A percentile compares a stretch with the other conserved stretches of the same genome.
Evolutionary conservation across 2,329 filamentous ascomycete genomes (phyloP).

Genomic region (Fusarium xylarioides): DNA sequence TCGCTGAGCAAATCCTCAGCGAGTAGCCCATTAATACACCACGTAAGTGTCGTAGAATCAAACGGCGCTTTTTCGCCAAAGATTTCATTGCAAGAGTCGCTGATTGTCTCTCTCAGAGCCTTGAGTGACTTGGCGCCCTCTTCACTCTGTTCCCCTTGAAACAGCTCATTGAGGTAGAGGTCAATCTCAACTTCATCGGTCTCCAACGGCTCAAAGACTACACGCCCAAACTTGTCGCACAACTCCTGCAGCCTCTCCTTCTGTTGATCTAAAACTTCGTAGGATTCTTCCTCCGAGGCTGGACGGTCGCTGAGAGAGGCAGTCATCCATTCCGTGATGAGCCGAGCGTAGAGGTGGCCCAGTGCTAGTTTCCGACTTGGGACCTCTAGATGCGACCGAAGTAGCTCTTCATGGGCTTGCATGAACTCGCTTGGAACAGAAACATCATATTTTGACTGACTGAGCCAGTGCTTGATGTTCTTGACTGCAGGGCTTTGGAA

Average conservation of each 20-base stretch:
- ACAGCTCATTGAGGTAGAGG: not conserved
- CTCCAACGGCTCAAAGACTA: not conserved
- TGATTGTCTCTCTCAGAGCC: not conserved
- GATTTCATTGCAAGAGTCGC: not conserved
- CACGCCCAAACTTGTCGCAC: not conserved
- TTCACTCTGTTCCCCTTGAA: not conserved
- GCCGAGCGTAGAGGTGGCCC: not conserved
- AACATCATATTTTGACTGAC: not conserved
- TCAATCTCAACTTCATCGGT: not conserved
- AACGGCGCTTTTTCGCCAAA: not conserved
- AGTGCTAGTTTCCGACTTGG: not conserved
- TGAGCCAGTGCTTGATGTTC: slow-evolving; percentile 2
- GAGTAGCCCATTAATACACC: not conserved
- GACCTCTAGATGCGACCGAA: not conserved
- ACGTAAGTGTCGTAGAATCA: not conserved
- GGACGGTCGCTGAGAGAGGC: not conserved
- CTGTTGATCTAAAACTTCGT: not conserved
- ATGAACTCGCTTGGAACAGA: not conserved
- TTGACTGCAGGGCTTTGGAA: not conserved
- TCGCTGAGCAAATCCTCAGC: not conserved
- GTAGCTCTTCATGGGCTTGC: not conserved
- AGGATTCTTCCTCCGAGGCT: not conserved
- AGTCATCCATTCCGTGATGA: not conserved
- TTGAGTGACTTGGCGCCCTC: not conserved
- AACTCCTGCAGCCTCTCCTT: not conserved